Evolutionary conservation across 805 yeast genomes (phyloP).

Genomic region (Myxozyma udenii): DNA sequence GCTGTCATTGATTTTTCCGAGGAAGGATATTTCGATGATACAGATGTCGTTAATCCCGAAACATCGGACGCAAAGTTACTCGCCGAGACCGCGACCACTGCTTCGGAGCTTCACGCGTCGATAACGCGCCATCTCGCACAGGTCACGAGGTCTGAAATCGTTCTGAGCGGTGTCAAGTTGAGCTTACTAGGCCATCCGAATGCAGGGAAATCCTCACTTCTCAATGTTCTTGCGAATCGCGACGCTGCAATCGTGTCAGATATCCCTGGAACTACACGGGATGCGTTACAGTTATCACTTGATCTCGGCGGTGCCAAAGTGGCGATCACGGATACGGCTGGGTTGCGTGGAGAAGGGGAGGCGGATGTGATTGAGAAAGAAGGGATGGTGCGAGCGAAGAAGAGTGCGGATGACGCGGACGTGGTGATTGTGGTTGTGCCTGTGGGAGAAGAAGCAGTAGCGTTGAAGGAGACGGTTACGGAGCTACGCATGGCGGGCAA

Average conservation of each 20-base stretch:
- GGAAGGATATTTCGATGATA: slow-evolving; percentile 62
- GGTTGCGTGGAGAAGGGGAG: slow-evolving; percentile 53
- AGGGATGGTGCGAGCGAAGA: slow-evolving; percentile 77
- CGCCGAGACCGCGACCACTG: slow-evolving; percentile 46
- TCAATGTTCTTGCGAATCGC: slow-evolving; percentile 70
- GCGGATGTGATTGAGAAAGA: slow-evolving; percentile 56
- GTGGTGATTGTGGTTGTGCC: slow-evolving; percentile 66
- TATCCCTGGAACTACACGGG: slow-evolving; percentile 93
- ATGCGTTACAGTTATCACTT: slow-evolving; percentile 73
- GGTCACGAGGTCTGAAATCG: slow-evolving; percentile 57
- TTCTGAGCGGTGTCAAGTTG: slow-evolving; percentile 69
- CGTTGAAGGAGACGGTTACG: slow-evolving; percentile 13
- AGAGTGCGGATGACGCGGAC: slow-evolving; percentile 59
- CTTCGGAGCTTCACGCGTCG: slow-evolving; percentile 39
- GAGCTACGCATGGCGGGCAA: slow-evolving; percentile 9
- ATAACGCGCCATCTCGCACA: slow-evolving; percentile 39
- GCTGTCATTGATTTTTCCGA: slow-evolving; percentile 95
- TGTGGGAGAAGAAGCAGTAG: slow-evolving; percentile 16
- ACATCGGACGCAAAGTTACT: slow-evolving; percentile 39
- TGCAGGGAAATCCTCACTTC: slow-evolving; percentile 88
- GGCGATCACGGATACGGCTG: slow-evolving; percentile 89
- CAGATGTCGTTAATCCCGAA: background rate
- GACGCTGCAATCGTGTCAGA: slow-evolving; percentile 90
- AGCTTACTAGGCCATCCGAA: slow-evolving; percentile 88
- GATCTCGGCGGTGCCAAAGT: slow-evolving; percentile 83